These are phyloP conservation scores for Grosmannia clavigera DNA, from an alignment of 2,329 filamentous ascomycete genomes.

Conservation along the genomic window DNA sequence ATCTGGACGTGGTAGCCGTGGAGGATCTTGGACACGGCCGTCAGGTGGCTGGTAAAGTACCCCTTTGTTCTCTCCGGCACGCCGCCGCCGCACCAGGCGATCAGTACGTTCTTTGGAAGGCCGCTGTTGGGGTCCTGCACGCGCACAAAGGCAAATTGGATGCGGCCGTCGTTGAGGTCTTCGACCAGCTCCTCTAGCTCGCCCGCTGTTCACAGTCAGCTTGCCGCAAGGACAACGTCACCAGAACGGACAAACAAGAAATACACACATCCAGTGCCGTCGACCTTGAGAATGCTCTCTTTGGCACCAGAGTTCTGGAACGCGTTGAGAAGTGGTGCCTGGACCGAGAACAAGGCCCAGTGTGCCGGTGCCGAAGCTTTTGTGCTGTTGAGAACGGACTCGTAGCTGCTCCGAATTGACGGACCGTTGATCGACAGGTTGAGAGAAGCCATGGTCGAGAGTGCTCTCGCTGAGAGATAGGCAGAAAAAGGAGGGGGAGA, in stretches of 20 bases:
- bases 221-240: neutral
- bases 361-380: slow-evolving; percentile 56
- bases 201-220: slow-evolving; percentile 48
- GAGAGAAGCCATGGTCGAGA: slow-evolving; percentile 56
- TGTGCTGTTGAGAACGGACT: slow-evolving; percentile 42
- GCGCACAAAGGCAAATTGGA: slow-evolving; percentile 95
- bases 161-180: slow-evolving; percentile 90
- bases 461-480: neutral
- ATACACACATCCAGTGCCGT: slow-evolving; percentile 69
- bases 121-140: slow-evolving; percentile 87
- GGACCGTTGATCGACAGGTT: slow-evolving; percentile 70
- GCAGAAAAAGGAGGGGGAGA: slow-evolving; percentile 1
- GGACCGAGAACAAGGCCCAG: slow-evolving; percentile 91
- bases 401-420: slow-evolving; percentile 73
- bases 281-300: slow-evolving; percentile 91
- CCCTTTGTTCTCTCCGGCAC: slow-evolving; percentile 98
- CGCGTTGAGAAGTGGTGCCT: slow-evolving; percentile 81
- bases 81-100: slow-evolving; percentile 94
- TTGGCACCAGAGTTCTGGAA: slow-evolving; percentile 80
- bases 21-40: slow-evolving; percentile 79
- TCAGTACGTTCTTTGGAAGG: slow-evolving; percentile 83
- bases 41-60: slow-evolving; percentile 91
- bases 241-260: neutral
- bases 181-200: slow-evolving; percentile 83
- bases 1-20: slow-evolving; percentile 98